Conservation (phyloP, 2,329 filamentous ascomycete species). For the Hypoxylon sp. region DNA sequence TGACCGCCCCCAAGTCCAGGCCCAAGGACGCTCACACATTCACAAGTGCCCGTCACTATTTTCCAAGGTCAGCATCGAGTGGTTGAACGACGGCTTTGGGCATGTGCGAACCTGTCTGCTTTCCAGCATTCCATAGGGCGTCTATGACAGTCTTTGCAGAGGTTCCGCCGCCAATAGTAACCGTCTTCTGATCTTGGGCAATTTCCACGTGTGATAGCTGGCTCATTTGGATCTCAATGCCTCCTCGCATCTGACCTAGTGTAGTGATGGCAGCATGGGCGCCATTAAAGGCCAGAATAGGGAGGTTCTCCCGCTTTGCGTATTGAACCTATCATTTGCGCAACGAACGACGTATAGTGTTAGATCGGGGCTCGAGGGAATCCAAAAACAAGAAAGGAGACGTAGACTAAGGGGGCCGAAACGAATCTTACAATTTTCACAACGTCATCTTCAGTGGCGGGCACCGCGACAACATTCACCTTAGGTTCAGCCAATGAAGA, state of each 20-base stretch:
- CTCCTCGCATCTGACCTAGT: slow-evolving; percentile 56
- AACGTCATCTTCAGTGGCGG: slow-evolving; percentile 48
- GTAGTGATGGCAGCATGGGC: slow-evolving; percentile 60
- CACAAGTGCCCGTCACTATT: slow-evolving; percentile 58
- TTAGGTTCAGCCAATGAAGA: slow-evolving; percentile 45
- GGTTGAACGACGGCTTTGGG: background rate
- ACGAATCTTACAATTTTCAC: slow-evolving; percentile 46
- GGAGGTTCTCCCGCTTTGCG: slow-evolving; percentile 55
- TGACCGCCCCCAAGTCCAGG: slow-evolving; percentile 56
- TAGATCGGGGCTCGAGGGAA: no score
- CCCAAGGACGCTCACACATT: slow-evolving; percentile 58
- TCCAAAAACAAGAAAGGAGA: background rate
- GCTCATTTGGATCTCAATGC: slow-evolving; percentile 59
- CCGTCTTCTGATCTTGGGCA: slow-evolving; percentile 53
- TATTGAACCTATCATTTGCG: slow-evolving; percentile 51
- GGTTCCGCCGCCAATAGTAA: slow-evolving; percentile 58
- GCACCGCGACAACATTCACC: slow-evolving; percentile 48
- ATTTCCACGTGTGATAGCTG: slow-evolving; percentile 55
- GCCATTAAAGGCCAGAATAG: slow-evolving; percentile 62
- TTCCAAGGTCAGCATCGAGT: background rate
- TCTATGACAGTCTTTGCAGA: slow-evolving; percentile 56
- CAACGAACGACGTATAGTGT: no score
- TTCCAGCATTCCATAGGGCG: slow-evolving; percentile 57
- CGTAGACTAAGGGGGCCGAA: background rate
- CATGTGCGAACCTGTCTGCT: slow-evolving; percentile 54